phyloP scores from a whole-genome alignment of 1,284 basidiomycete species.

The Sporisorium sorghi region DNA sequence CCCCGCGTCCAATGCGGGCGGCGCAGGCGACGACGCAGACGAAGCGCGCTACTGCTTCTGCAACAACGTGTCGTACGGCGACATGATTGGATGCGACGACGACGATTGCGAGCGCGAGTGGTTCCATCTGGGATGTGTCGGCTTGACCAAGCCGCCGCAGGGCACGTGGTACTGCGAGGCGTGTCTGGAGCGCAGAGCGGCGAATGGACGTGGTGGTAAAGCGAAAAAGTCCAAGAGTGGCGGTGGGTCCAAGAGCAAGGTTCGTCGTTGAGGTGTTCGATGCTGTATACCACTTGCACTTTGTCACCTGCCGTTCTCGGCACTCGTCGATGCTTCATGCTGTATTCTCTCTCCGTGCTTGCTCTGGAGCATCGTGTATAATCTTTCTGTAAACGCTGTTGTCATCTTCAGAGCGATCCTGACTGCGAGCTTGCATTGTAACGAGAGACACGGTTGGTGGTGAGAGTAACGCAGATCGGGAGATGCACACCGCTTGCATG shows the following conservation, averaged over 20 bases:
- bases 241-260: conserved; percentile 31
- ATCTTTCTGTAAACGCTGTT: background rate
- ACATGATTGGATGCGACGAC: conserved; percentile 98
- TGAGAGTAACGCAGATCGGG: too few relatives aligned
- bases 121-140: conserved; percentile 83
- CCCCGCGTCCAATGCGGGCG: conserved; percentile 29
- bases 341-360: background rate
- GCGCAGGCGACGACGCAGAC: conserved; percentile 68
- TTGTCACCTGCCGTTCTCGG: background rate
- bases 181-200: conserved; percentile 58
- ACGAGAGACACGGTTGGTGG: too few relatives aligned
- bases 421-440: too few relatives aligned
- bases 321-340: background rate
- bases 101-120: conserved; percentile 90
- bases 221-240: conserved; percentile 36
- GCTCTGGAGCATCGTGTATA: background rate
- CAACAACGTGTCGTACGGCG: conserved; percentile 85
- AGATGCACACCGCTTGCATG: background rate
- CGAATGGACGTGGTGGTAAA: conserved; percentile 36
- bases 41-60: conserved; percentile 88
- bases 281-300: background rate
- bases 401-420: background rate
- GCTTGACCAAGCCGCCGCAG: conserved; percentile 75
- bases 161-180: conserved; percentile 79
- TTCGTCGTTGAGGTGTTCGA: conserved; percentile 22